These are phyloP conservation scores for Trichoderma breve DNA, from an alignment of 2,329 filamentous ascomycete species.

Conservation along the genomic window DNA sequence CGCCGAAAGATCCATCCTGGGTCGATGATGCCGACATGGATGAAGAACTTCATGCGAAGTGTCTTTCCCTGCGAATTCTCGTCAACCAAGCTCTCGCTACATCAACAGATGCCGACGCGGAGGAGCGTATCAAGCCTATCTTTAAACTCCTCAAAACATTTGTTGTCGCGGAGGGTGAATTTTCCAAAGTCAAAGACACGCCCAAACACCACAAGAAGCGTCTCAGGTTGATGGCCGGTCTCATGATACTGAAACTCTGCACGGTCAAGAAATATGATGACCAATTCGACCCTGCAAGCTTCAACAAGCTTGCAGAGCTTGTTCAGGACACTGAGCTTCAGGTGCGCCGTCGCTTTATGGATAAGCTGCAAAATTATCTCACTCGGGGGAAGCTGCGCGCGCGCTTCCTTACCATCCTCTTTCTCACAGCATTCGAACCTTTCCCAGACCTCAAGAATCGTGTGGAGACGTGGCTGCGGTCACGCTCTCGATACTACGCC, in stretches of 20 bases:
- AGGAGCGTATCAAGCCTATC: conserved; percentile 63
- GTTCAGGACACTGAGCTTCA: conserved; percentile 73
- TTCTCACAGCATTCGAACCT: conserved; percentile 89
- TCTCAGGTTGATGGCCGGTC: conserved; percentile 78
- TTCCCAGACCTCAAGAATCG: conserved; percentile 67
- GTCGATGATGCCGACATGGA: conserved; percentile 66
- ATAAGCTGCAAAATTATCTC: conserved; percentile 87
- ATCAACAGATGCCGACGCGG: conserved; percentile 50
- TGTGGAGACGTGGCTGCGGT: conserved; percentile 85
- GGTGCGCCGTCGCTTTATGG: conserved; percentile 76
- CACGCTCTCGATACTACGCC: conserved; percentile 66
- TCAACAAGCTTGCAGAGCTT: conserved; percentile 77
- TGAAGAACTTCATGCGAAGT: conserved; percentile 79
- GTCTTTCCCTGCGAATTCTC: conserved; percentile 77
- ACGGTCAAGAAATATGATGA: conserved; percentile 73
- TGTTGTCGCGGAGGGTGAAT: conserved; percentile 72
- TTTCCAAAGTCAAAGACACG: conserved; percentile 72
- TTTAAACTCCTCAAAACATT: conserved; percentile 78
- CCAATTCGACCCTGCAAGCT: conserved; percentile 67
- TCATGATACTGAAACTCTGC: conserved; percentile 80
- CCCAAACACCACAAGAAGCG: conserved; percentile 75
- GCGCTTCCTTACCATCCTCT: conserved; percentile 86
- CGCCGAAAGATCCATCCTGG: conserved; percentile 61
- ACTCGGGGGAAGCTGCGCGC: conserved; percentile 66
- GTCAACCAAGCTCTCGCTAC: conserved; percentile 76